Conservation (phyloP, 257 asterid genomes). For the Fraxinus pennsylvanica region DNA sequence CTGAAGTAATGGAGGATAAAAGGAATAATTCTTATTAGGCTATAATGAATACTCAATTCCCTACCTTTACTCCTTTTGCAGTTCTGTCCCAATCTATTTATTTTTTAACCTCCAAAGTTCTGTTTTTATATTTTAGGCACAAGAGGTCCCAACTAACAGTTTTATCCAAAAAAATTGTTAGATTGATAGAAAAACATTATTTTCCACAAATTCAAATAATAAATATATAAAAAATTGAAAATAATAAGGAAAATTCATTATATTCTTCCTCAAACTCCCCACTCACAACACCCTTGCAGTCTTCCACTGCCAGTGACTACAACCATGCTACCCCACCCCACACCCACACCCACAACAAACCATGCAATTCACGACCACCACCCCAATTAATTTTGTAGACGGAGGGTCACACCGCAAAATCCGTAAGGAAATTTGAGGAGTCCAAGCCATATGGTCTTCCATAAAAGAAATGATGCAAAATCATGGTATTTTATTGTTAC, state of each 20-base stretch:
- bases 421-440: not conserved
- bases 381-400: not conserved
- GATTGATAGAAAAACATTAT: not conserved
- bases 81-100: not conserved
- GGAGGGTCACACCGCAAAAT: not conserved
- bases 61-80: not conserved
- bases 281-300: not conserved
- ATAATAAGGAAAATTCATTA: not conserved
- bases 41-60: not conserved
- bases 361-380: no score
- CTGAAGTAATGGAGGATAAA: not conserved
- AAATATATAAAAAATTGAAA: not conserved
- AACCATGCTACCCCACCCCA: not conserved
- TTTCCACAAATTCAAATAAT: not conserved
- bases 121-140: not conserved
- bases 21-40: not conserved
- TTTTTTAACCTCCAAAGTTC: not conserved
- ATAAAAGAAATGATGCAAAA: not conserved
- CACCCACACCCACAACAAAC: not conserved
- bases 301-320: not conserved
- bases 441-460: not conserved
- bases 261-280: not conserved
- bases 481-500: not conserved
- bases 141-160: not conserved
- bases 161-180: not conserved